Conservation (phyloP, 345 rosid species). For the Euphorbia pulcherrima region DNA sequence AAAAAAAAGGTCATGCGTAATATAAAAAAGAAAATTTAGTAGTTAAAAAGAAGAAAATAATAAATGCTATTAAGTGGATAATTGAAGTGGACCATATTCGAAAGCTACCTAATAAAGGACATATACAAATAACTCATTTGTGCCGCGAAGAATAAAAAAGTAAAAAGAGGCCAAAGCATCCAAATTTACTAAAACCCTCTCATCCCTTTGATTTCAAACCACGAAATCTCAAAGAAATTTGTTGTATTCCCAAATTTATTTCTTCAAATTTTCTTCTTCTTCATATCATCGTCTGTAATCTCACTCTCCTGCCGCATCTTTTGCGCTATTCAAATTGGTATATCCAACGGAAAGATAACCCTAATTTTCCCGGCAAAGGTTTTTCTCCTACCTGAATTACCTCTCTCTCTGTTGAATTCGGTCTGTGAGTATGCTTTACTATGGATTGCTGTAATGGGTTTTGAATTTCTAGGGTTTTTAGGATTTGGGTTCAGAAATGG, state of each 20-base stretch:
- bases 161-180: neutral
- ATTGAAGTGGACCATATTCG: too few species aligned
- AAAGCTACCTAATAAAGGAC: too few species aligned
- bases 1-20: too few species aligned
- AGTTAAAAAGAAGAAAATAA: too few species aligned
- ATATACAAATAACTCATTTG: neutral
- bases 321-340: neutral
- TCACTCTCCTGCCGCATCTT: neutral
- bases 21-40: too few species aligned
- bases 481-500: constrained; percentile 41
- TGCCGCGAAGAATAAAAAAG: neutral
- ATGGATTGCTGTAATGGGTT: constrained; percentile 29
- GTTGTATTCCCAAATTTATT: neutral
- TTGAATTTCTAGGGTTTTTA: constrained; percentile 30
- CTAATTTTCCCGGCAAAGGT: neutral
- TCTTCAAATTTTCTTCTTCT: neutral
- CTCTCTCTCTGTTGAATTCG: neutral
- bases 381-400: neutral
- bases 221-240: neutral
- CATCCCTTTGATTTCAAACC: neutral
- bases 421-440: neutral
- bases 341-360: neutral
- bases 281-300: too few species aligned
- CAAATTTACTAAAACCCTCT: neutral
- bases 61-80: too few species aligned